Base-by-base conservation (phyloP, 23 red algal genomes). In the Gracilaria vermiculophylla region DNA sequence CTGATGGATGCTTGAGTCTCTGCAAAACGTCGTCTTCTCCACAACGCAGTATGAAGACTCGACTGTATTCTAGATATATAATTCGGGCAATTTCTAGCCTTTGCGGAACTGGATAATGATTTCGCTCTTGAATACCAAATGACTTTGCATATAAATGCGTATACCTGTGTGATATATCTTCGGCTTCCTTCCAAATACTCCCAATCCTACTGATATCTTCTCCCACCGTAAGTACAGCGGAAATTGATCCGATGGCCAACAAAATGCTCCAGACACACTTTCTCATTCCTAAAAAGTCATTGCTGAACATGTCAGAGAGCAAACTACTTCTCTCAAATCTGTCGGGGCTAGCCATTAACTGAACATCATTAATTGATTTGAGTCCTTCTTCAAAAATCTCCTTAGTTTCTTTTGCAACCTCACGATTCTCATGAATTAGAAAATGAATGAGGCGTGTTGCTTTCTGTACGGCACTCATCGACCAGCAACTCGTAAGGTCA, bases 41-140 rank as follows among this genome's bases (percentile, higher is more conserved):
- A 24, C 67, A 73, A 7, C 21, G 74, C 62, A 66, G 17, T 3
- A 81, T 69, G 50, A 91, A 81, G 25, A 91, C 21, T 8, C 87
- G 87, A 50, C 75, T 40, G 61, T 72, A 74, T 40, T 91, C 74
- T n/a, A 91, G 40, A 74, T 69, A 81, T 13, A 17, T n/a, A 75
- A 81, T 13, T n/a, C 87, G 87, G 27, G 71, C 51, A 17, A 44
- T 21, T 66, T 91, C 87, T 55, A 91, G 56, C 57, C 54, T 45
- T 19, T 53, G 34, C 20, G 56, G 47, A 17, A 91, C 19, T n/a
- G 87, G 75, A 53, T 80, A 91, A 32, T 67, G 73, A 19, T 91
- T 81, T 20, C 87, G 75, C 25, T 88, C 40, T 36, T 53, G 42
- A 48, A 78, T 28, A 34, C 64, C 53, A 60, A 88, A 67, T n/a